Base-by-base conservation (phyloP, 2,329 filamentous ascomycete genomes). In the Claviceps quebecensis region DNA sequence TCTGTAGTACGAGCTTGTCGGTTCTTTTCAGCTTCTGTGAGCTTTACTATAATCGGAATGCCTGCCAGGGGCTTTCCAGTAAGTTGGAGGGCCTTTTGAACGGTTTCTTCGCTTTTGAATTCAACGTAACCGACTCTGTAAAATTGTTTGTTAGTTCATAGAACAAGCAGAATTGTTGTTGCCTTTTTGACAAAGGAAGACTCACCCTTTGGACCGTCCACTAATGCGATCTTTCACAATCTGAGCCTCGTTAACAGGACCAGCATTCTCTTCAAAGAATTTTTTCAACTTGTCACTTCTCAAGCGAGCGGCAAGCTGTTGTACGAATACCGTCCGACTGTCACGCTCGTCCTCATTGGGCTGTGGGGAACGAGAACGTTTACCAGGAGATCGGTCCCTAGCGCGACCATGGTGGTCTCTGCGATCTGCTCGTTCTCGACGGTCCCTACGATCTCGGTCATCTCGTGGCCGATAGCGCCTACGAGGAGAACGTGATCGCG, bases 1-100 rank as follows among this genome's bases (percentile, higher is more conserved):
- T 93, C 86, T 49, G 86, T 80, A 57, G 80, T 91, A 59, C 91
- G 88, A 57, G 89, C 88, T 75, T 95, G 91, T 61, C 93, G 89
- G 66, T 98, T 98, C 77, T 98, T 98, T 70, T 98, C 94, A 66
- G 93, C 94, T 76, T 98, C 93, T 62, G 93, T 97, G 67, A 95
- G 83, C 71, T 97, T 91, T 51, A 91, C 94, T 63, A 98, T 98
- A 67, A 98, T 94, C 54, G 93, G 93, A 59, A 98, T 96, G 77
- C 89, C 90, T 84, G 95, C 76, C 71, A 98, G 84, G 72, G 93
- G 95, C 75, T 97, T 91, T 71, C 93, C 93, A 69, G 93, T 98
- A 75, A 98, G 89, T 74, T 95, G 87, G 67, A 98, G 86, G 65
- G 94, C 93, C 72, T 86, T 83, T 63, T 84, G 77, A 61, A 98